Conservation (phyloP, 2,329 filamentous ascomycete genomes). For the Colletotrichum graminicola region DNA sequence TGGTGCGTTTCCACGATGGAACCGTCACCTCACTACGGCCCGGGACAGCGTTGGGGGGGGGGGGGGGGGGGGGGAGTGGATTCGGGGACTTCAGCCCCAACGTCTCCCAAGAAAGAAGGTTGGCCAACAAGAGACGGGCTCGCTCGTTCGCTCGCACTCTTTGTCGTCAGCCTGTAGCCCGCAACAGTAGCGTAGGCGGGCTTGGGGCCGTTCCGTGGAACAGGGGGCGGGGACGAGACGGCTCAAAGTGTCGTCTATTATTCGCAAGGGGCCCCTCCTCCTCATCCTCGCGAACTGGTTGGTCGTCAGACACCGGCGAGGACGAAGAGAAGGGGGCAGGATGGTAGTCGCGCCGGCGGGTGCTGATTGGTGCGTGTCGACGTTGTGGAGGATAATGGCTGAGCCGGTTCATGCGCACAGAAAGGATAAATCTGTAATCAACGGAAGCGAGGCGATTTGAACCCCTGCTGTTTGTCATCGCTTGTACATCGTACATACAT, state of each 20-base stretch:
- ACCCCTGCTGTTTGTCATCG: not conserved
- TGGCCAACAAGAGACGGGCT: not conserved
- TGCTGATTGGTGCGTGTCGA: slow-evolving; percentile 31
- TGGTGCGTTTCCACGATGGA: not conserved
- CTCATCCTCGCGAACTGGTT: slow-evolving; percentile 6
- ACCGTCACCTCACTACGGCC: slow-evolving; percentile 16
- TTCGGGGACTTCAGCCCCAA: not conserved
- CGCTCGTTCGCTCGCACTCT: not conserved
- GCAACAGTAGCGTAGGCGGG: not conserved
- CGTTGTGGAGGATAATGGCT: slow-evolving; percentile 13
- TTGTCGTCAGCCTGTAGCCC: slow-evolving; percentile 11
- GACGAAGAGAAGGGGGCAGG: slow-evolving; percentile 1
- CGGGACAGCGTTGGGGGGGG: no score
- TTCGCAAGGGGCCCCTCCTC: slow-evolving; percentile 5
- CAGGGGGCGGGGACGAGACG: not conserved
- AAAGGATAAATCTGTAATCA: not conserved
- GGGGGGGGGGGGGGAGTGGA: no score
- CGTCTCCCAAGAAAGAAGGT: not conserved
- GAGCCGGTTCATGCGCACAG: not conserved
- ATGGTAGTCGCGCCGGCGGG: slow-evolving; percentile 29
- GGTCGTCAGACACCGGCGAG: slow-evolving; percentile 20
- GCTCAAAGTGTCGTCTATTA: slow-evolving; percentile 18
- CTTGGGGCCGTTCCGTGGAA: slow-evolving; percentile 10
- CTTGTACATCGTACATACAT: no score
- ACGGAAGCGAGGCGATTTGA: not conserved